A percentile compares a stretch with the other conserved stretches of the same genome.
Conservation (phyloP, 2,329 filamentous ascomycete species). For the Sarocladium kiliense region DNA sequence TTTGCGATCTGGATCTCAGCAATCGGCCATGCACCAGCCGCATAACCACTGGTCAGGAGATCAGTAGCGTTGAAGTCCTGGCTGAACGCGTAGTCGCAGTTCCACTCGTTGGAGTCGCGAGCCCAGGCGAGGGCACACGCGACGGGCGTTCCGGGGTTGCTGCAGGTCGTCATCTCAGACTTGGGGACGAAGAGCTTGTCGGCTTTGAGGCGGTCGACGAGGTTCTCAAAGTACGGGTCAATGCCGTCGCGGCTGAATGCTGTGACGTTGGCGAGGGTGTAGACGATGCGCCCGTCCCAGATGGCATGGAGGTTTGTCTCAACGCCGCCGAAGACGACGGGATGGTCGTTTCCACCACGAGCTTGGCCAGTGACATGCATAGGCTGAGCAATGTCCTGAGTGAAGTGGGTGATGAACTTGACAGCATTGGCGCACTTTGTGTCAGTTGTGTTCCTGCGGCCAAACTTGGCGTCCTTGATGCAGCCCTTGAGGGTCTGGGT, state of each 20-base stretch:
- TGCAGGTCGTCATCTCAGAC: slow-evolving; percentile 5
- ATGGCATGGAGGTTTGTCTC: slow-evolving; percentile 8
- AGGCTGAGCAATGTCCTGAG: slow-evolving; percentile 5
- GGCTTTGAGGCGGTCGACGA: slow-evolving; percentile 1
- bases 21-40: slow-evolving; percentile 5
- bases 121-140: slow-evolving; percentile 1
- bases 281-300: slow-evolving; percentile 8
- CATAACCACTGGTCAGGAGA: slow-evolving; percentile 2
- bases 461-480: slow-evolving; percentile 7
- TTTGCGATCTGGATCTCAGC: slow-evolving; percentile 6
- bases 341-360: neutral
- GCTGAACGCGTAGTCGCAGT: slow-evolving; percentile 7
- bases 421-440: slow-evolving; percentile 4
- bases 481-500: slow-evolving; percentile 6
- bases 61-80: slow-evolving; percentile 2
- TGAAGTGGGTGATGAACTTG: slow-evolving; percentile 10
- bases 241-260: neutral
- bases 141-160: neutral
- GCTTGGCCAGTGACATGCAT: slow-evolving; percentile 6
- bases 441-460: neutral
- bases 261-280: slow-evolving; percentile 7
- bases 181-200: slow-evolving; percentile 4
- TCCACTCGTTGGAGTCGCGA: slow-evolving; percentile 4
- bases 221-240: slow-evolving; percentile 7
- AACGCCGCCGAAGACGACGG: slow-evolving; percentile 1